A percentile compares a stretch with the other conserved stretches of the same genome.
These are phyloP conservation scores for Colletotrichum kahawae DNA, from an alignment of 2,329 filamentous ascomycete genomes.

Conservation along the genomic window DNA sequence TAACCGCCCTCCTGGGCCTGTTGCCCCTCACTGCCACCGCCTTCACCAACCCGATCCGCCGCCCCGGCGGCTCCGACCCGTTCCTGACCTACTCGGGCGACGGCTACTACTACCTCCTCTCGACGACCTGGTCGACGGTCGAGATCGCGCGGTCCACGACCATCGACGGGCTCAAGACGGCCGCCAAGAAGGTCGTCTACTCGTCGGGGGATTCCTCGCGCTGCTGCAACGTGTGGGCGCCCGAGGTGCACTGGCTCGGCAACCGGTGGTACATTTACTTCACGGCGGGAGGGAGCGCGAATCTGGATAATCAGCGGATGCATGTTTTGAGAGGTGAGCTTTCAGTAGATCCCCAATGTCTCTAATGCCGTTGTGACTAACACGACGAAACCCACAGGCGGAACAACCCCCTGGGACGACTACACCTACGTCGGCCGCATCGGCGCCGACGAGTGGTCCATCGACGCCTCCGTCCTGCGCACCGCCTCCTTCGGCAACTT, in stretches of 20 bases:
- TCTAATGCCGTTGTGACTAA: not conserved
- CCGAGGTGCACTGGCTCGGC: slow-evolving; percentile 24
- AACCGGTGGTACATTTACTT: slow-evolving; percentile 39
- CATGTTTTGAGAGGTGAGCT: slow-evolving; percentile 40
- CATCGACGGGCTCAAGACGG: slow-evolving; percentile 58
- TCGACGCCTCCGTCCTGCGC: slow-evolving; percentile 58
- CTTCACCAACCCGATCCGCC: slow-evolving; percentile 58
- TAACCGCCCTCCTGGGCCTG: slow-evolving; percentile 23
- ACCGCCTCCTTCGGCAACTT: slow-evolving; percentile 53
- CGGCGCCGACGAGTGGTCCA: slow-evolving; percentile 51
- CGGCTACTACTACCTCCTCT: slow-evolving; percentile 62
- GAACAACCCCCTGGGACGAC: slow-evolving; percentile 53
- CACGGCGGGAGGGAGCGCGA: slow-evolving; percentile 50
- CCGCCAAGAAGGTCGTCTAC: slow-evolving; percentile 55
- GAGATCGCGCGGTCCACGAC: slow-evolving; percentile 58
- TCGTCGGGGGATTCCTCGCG: slow-evolving; percentile 47
- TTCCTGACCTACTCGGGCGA: slow-evolving; percentile 52
- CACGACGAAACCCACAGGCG: slow-evolving; percentile 39
- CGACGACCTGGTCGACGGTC: slow-evolving; percentile 60
- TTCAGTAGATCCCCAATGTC: no score
- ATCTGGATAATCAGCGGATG: slow-evolving; percentile 53
- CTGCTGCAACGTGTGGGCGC: slow-evolving; percentile 40
- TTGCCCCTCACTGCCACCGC: slow-evolving; percentile 25
- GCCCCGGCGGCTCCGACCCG: slow-evolving; percentile 55
- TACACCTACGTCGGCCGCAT: slow-evolving; percentile 56